Base-by-base conservation (phyloP, 2,329 filamentous ascomycete genomes). In the Nakataea oryzae region DNA sequence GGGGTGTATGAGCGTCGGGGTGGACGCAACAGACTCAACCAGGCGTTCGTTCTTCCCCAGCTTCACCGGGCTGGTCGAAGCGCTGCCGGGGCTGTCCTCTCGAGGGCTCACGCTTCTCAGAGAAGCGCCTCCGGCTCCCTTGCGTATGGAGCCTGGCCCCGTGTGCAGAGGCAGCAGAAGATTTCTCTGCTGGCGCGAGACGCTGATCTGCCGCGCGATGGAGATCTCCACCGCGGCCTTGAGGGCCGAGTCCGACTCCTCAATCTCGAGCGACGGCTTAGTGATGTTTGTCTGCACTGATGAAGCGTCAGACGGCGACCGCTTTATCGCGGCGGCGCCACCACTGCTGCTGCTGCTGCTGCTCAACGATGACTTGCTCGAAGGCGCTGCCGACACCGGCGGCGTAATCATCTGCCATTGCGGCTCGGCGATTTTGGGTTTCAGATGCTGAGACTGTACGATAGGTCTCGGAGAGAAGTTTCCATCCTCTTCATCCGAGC, bases 171-270 rank as follows among this genome's bases (percentile, higher is more conserved):
- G 83, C 58, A 81, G 78, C 24, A 88, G 74, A 65, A 87, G 74
- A 68, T 81, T 79, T 24, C 82, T 77, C 71, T 88, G 86, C 71
- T 85, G 79, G 14, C 81, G 75, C 14, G 85, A 87, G 29, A 89
- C 76, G 66, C 83, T 87, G 66, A 89, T 87, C 70, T 89, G 86
- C 1, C 87, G 78, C 0, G 86, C 86, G 66, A 89, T 88, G 1
- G 85, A 88, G 57, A 87, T 78, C 71, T 88, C 82, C 4, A 86
- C 85, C 1, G 85, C 83, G 56, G 79, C 79, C 65, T 80, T 79
- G 17, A 82, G 71, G 8, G 74, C 76, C 27, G 71, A 70, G 65
- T 79, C 75, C 1, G 72, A 61, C 32, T 79, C 75, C 41, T 80
- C 77, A 13, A 71, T 63, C 13, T 73, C 72, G 9, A 70, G 62